phyloP scores from a whole-genome alignment of 768 basidiomycete genomes.

The Roridomyces roridus region DNA sequence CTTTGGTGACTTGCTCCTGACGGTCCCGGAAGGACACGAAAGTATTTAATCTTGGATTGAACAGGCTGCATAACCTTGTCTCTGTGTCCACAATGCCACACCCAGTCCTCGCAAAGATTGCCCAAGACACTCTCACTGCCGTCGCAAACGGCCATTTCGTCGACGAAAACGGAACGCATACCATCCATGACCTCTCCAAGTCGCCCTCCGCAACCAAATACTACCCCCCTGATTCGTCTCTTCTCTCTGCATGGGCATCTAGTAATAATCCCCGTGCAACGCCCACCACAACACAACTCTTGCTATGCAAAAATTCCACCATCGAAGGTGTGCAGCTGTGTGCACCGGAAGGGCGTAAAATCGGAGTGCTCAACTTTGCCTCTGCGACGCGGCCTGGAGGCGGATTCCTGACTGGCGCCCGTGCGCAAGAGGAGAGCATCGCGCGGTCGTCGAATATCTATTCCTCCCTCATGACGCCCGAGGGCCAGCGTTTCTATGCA shows the following conservation, averaged over 20 bases:
- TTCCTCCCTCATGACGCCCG: constrained; percentile 51
- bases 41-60: too few relatives aligned
- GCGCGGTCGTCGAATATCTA: constrained; percentile 62
- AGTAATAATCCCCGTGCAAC: constrained; percentile 9
- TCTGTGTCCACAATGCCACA: constrained; percentile 5
- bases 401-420: constrained; percentile 58
- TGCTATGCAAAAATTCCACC: constrained; percentile 48
- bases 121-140: constrained; percentile 48
- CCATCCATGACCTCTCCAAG: constrained; percentile 38
- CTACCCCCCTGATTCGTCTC: constrained; percentile 44
- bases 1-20: too few relatives aligned
- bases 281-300: constrained; percentile 37
- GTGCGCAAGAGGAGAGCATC: constrained; percentile 65
- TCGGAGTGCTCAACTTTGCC: constrained; percentile 65
- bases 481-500: constrained; percentile 51
- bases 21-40: too few relatives aligned
- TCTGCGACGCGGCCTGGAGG: constrained; percentile 62
- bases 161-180: constrained; percentile 35
- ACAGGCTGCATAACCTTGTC: too few relatives aligned
- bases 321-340: constrained; percentile 48
- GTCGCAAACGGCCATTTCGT: constrained; percentile 46
- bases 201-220: constrained; percentile 47
- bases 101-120: constrained; percentile 36
- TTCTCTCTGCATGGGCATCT: constrained; percentile 43
- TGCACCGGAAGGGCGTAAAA: constrained; percentile 28